phyloP scores from a whole-genome alignment of 106 monocot genomes.

The Chionographis japonica region DNA sequence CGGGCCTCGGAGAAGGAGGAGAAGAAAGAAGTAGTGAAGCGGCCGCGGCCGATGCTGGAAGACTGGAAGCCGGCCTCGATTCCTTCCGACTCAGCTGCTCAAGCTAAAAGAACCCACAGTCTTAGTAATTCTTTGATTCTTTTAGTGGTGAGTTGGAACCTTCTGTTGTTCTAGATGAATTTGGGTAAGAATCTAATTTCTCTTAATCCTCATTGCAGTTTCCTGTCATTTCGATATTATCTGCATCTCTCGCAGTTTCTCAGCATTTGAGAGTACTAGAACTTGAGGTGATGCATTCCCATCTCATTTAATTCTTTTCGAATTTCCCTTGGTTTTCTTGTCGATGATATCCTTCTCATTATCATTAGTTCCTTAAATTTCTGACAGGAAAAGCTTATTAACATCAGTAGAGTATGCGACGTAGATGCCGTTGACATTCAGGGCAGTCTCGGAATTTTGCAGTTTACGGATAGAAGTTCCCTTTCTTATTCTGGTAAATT shows the following conservation, averaged over 20 bases:
- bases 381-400: conserved; percentile 56
- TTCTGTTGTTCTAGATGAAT: background rate
- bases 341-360: no score
- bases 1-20: background rate
- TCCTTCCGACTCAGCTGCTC: conserved; percentile 3
- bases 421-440: background rate
- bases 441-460: conserved; percentile 7
- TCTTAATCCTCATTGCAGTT: conserved; percentile 43
- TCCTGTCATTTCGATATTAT: conserved; percentile 22
- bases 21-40: conserved; percentile 13
- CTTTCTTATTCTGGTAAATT: conserved; percentile 17
- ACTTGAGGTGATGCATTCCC: conserved; percentile 40
- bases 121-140: conserved; percentile 36
- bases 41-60: conserved; percentile 1
- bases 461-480: conserved; percentile 9
- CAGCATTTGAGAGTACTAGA: conserved; percentile 43
- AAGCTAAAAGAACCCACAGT: background rate
- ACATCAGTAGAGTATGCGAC: conserved; percentile 27
- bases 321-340: background rate
- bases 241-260: conserved; percentile 31
- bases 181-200: background rate
- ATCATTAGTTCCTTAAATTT: background rate
- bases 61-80: conserved; percentile 9
- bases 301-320: background rate
- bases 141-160: conserved; percentile 25